Percentiles rank a stretch among this genome's conserved stretches.
Conservation (phyloP, 2,329 filamentous ascomycete species). For the Arthrobotrys musiformis region DNA sequence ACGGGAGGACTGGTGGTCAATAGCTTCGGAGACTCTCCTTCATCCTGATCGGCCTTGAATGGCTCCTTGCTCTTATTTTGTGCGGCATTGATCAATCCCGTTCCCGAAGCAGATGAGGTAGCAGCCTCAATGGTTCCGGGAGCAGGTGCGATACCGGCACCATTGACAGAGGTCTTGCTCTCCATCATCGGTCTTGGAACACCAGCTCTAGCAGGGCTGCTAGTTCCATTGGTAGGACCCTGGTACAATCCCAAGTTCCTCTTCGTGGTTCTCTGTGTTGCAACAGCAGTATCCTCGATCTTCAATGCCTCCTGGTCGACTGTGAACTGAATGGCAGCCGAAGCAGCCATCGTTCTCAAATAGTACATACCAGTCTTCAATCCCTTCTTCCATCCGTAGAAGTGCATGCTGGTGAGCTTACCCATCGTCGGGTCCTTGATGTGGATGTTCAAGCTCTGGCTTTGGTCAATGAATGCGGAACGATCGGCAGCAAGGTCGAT, state of each 20-base stretch:
- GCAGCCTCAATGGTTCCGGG: conserved; percentile 68
- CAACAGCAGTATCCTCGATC: conserved; percentile 82
- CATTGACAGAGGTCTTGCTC: conserved; percentile 49
- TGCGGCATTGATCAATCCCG: conserved; percentile 60
- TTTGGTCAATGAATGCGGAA: conserved; percentile 96
- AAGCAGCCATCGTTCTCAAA: conserved; percentile 95
- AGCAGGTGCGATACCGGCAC: conserved; percentile 72
- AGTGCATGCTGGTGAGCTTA: conserved; percentile 99
- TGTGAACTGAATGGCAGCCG: conserved; percentile 97
- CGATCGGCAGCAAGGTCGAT: conserved; percentile 98
- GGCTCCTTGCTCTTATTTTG: conserved; percentile 68
- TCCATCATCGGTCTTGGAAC: conserved; percentile 44
- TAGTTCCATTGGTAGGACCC: conserved; percentile 68
- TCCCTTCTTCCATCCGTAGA: conserved; percentile 97
- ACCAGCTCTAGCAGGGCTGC: conserved; percentile 62
- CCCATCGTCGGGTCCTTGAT: conserved; percentile 99
- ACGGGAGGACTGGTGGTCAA: conserved; percentile 75
- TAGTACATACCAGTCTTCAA: conserved; percentile 99
- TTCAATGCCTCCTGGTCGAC: conserved; percentile 96
- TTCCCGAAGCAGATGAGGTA: conserved; percentile 34
- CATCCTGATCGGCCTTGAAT: conserved; percentile 80
- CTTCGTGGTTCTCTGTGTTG: conserved; percentile 74
- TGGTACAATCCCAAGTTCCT: conserved; percentile 65
- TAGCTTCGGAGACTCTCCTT: conserved; percentile 82
- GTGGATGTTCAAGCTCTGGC: conserved; percentile 98